Evolutionary conservation across 768 basidiomycete genomes (phyloP).

Genomic region (Tylopilus intermedius): DNA sequence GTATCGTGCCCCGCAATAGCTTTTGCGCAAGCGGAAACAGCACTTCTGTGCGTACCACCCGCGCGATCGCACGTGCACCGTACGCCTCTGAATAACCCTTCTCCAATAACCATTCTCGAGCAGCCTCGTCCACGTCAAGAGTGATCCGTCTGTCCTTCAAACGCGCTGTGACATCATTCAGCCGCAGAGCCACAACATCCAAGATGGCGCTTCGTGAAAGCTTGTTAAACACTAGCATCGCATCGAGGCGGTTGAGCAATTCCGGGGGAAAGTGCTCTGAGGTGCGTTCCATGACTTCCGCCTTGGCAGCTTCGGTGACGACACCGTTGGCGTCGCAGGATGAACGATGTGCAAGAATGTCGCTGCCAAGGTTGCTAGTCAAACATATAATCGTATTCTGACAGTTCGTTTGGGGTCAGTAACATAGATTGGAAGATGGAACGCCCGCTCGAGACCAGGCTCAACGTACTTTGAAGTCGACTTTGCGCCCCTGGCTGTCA

Average conservation of each 20-base stretch:
- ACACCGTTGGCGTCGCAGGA: slow-evolving; percentile 60
- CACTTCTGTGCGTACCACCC: slow-evolving; percentile 80
- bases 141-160: slow-evolving; percentile 62
- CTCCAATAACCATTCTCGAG: slow-evolving; percentile 63
- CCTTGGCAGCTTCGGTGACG: slow-evolving; percentile 56
- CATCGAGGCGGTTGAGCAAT: slow-evolving; percentile 83
- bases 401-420: not conserved
- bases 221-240: slow-evolving; percentile 88
- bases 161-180: slow-evolving; percentile 67
- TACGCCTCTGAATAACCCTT: slow-evolving; percentile 82
- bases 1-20: slow-evolving; percentile 71
- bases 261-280: slow-evolving; percentile 85
- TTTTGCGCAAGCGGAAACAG: slow-evolving; percentile 80
- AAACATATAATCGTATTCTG: slow-evolving; percentile 89
- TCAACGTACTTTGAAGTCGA: slow-evolving; percentile 72
- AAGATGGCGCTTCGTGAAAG: slow-evolving; percentile 68
- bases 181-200: slow-evolving; percentile 71
- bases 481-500: slow-evolving; percentile 87
- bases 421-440: not conserved
- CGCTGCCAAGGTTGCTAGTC: slow-evolving; percentile 82
- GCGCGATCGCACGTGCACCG: slow-evolving; percentile 82
- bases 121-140: slow-evolving; percentile 61
- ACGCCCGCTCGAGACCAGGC: not conserved
- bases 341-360: slow-evolving; percentile 65
- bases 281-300: slow-evolving; percentile 69